phyloP scores from a whole-genome alignment of 2,329 filamentous ascomycete species.

The Botrytis galanthina region DNA sequence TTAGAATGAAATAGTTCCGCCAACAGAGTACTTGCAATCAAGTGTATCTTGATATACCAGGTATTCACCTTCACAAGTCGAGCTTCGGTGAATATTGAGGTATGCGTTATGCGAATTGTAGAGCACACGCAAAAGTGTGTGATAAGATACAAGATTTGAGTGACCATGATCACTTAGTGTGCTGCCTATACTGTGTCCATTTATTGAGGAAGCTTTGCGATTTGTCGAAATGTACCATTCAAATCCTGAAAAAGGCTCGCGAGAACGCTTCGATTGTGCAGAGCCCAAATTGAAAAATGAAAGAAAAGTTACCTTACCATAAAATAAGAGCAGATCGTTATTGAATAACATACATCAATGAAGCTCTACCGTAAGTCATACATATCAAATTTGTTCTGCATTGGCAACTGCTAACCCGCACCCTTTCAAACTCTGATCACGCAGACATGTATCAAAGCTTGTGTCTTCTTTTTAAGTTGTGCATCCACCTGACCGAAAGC shows the following conservation, averaged over 20 bases:
- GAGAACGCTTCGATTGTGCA: no score
- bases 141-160: neutral
- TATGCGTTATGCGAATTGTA: no score
- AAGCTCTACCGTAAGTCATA: no score
- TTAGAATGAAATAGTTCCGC: neutral
- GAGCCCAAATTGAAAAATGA: neutral
- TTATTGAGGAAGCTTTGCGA: no score
- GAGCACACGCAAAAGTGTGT: no score
- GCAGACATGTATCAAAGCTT: neutral
- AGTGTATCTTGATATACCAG: neutral
- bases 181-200: accelerated
- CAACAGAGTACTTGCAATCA: neutral
- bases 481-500: neutral
- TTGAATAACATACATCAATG: no score
- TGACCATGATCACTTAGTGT: neutral
- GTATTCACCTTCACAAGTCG: neutral
- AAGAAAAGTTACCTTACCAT: neutral
- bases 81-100: no score
- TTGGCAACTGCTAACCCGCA: neutral
- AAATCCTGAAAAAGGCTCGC: no score
- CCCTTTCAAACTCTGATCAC: neutral
- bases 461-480: neutral
- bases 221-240: no score
- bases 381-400: neutral
- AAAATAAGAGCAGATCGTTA: neutral